These are phyloP conservation scores for Helianthus annuus DNA, from an alignment of 129 eudicot genomes.

Conservation along the genomic window DNA sequence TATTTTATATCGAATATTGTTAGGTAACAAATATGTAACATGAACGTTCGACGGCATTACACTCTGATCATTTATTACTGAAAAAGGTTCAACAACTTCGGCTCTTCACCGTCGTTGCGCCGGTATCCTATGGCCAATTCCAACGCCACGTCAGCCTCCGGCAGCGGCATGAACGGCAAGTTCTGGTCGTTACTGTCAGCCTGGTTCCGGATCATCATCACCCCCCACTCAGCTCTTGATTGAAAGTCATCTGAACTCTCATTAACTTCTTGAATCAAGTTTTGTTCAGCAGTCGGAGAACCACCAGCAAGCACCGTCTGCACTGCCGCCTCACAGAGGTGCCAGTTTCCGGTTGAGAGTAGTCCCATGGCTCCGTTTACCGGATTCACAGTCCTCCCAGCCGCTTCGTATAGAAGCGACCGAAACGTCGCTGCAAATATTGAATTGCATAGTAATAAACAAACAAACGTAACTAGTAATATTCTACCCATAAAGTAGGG, in stretches of 20 bases:
- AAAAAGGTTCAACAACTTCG: slow-evolving; percentile 67
- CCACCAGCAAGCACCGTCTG: slow-evolving; percentile 73
- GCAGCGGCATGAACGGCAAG: slow-evolving; percentile 29
- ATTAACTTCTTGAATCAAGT: slow-evolving; percentile 20
- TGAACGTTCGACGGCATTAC: slow-evolving; percentile 1
- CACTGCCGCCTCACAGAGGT: slow-evolving; percentile 61
- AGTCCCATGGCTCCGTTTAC: slow-evolving; percentile 78
- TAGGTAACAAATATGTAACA: too few relatives aligned
- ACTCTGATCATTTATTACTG: slow-evolving; percentile 12
- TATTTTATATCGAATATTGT: too few relatives aligned
- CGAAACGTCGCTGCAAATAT: slow-evolving; percentile 51
- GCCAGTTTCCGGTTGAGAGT: slow-evolving; percentile 71
- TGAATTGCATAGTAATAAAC: not conserved
- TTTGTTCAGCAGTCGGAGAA: slow-evolving; percentile 10
- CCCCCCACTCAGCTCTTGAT: slow-evolving; percentile 19
- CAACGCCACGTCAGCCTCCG: slow-evolving; percentile 29
- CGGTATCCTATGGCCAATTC: slow-evolving; percentile 21
- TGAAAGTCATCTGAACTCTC: slow-evolving; percentile 31
- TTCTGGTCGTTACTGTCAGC: slow-evolving; percentile 5
- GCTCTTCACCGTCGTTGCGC: slow-evolving; percentile 35
- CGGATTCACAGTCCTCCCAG: slow-evolving; percentile 73
- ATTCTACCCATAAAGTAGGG: too few relatives aligned
- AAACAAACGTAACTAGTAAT: too few relatives aligned
- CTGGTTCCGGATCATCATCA: slow-evolving; percentile 12
- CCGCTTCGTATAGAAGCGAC: slow-evolving; percentile 74